Percentiles rank a stretch among this genome's conserved stretches.
These are phyloP conservation scores for Globisporangium cystogenes DNA, from an alignment of 352 stramenopile species.

Conservation along the genomic window DNA sequence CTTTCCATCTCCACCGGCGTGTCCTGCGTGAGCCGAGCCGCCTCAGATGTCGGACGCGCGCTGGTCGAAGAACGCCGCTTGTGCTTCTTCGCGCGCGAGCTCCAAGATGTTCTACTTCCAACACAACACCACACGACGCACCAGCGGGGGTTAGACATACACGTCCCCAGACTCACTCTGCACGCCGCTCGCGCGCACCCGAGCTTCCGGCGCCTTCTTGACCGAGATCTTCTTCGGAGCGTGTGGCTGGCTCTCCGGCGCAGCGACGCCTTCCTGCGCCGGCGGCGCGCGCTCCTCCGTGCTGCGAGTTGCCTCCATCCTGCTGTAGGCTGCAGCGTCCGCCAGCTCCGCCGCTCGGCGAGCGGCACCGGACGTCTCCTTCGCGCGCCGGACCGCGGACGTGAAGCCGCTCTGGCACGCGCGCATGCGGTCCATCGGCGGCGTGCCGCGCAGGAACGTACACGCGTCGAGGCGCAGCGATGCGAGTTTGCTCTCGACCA, in stretches of 20 bases:
- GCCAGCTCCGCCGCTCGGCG: neutral
- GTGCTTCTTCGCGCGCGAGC: slow-evolving; percentile 30
- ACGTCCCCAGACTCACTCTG: too few relatives aligned
- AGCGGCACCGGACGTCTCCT: slow-evolving; percentile 12
- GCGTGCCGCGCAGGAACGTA: slow-evolving; percentile 26
- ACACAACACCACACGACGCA: slow-evolving; percentile 4
- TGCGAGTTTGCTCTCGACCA: slow-evolving; percentile 21
- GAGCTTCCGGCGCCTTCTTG: slow-evolving; percentile 31
- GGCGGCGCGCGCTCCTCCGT: slow-evolving; percentile 4
- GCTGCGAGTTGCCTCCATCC: neutral
- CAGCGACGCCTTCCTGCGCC: neutral
- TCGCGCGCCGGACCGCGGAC: slow-evolving; percentile 26
- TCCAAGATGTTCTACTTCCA: slow-evolving; percentile 34
- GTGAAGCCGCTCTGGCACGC: slow-evolving; percentile 40
- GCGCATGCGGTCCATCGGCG: slow-evolving; percentile 31
- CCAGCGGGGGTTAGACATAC: too few relatives aligned
- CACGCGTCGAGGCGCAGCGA: slow-evolving; percentile 41
- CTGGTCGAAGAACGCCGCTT: slow-evolving; percentile 21
- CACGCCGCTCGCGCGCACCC: neutral
- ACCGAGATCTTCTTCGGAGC: slow-evolving; percentile 18
- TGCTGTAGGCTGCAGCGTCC: neutral
- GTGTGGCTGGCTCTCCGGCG: neutral
- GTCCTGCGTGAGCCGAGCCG: too few relatives aligned
- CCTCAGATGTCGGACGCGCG: slow-evolving; percentile 21
- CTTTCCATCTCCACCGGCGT: too few relatives aligned